phyloP scores from a whole-genome alignment of 2,329 filamentous ascomycete species.

The Alternaria sp. region DNA sequence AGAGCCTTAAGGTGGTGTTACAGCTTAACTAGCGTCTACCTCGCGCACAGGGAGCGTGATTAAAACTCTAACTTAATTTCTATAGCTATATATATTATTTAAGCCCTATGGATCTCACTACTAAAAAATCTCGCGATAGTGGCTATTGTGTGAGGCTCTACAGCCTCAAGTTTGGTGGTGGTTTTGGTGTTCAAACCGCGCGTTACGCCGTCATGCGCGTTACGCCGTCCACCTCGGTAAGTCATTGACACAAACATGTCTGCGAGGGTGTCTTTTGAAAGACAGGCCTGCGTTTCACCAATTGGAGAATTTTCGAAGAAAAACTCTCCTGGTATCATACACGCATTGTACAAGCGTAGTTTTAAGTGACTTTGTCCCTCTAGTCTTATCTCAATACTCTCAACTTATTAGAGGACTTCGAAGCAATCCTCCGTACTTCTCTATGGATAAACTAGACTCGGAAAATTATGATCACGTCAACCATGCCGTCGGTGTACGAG shows the following conservation, averaged over 20 bases:
- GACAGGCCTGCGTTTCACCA: neutral
- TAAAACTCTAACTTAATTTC: no score
- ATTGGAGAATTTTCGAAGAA: constrained; percentile 5
- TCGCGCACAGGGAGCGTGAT: no score
- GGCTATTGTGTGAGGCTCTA: no score
- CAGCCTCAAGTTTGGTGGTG: no score
- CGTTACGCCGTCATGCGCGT: no score
- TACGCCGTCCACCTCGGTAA: no score
- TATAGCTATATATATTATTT: no score
- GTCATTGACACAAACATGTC: neutral
- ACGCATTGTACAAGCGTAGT: constrained; percentile 5
- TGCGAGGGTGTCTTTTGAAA: neutral
- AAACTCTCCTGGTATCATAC: neutral
- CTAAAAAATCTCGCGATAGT: no score
- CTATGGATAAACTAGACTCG: constrained; percentile 6
- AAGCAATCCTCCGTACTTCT: constrained; percentile 23
- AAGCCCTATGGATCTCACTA: no score
- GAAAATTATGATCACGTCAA: constrained; percentile 12
- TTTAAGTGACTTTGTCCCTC: neutral
- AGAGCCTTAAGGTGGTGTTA: no score
- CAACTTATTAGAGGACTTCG: constrained; percentile 16
- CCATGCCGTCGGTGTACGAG: neutral
- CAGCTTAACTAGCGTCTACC: no score
- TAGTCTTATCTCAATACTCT: neutral
- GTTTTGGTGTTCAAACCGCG: no score